Evolutionary conservation across 2,329 filamentous ascomycete genomes (phyloP), one percentile per base, ranked within the genome.

Genomic region (Penicillium frequentans): DNA sequence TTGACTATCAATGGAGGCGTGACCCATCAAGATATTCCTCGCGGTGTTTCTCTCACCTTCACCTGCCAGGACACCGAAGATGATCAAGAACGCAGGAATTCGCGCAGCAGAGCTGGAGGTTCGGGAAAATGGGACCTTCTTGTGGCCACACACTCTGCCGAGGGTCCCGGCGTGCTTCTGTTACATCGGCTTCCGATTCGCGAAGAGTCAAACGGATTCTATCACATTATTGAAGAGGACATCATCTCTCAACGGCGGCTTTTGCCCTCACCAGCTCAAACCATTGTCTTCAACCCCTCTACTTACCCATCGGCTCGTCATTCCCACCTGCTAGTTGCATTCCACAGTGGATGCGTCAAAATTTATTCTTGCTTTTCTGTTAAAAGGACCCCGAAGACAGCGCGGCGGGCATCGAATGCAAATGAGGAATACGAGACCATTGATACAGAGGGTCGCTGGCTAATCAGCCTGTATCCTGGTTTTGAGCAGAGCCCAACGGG

Each of bases 291-390:
- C 73, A 85, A 81, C 56, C 77, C 81, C 14, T 79, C 81, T 7
- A 69, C 77, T 39, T 82, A 80, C 61, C 82, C 83, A 5, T 80
- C 81, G 24, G 69, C 73, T 26, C 78, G 81, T 13, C 82, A 85
- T 67, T 79, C 81, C 0, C 79, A 81, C 45, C 68, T 87, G 11
- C 75, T 88, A 9, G 73, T 87, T 7, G 76, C 80, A 1, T 83
- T 86, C 55, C 68, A 77, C 1, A 77, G 75, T n/a, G 84, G 85
- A 6, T 78, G 75, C 43, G 81, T 84, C 27, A 83, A 84, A 52
- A 75, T 87, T 14, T 85, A 84, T 64, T 82, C 85, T 52, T 81
- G 81, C 26, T 79, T 84, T 31, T 74, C 79, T 21, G 39, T 58
- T 16, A 67, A 61, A 23, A 72, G 68, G 43, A 55, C 60, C 16